Evolutionary conservation across 2,329 filamentous ascomycete genomes (phyloP), one percentile per base, ranked within the genome.

Genomic region (Boeremia exigua): DNA sequence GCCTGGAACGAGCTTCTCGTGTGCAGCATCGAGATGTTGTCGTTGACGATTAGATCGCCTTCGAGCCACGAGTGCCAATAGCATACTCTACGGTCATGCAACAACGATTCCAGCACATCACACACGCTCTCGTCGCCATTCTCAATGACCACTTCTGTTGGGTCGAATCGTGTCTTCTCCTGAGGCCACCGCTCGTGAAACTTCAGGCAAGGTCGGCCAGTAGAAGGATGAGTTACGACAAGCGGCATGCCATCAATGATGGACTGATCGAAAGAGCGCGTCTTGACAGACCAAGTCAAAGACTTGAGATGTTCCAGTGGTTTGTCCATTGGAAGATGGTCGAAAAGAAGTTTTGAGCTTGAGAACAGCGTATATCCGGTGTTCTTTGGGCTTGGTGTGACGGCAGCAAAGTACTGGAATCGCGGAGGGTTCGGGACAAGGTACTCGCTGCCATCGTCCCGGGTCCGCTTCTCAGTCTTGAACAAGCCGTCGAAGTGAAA

Each of bases 401-500:
- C 78, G 10, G 75, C 78, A 0, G 81, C 78, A 62, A 85, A 84
- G 32, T 82, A 76, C 40, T 86, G 83, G 54, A 84, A 85, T 0
- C 78, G 78, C 28, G 43, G 48, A 29, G 45, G 32, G 10, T 43
- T 42, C 1, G 77, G 69, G 1, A 60, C 56, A 0, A 60, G 40
- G 12, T 52, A 30, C n/a, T 54, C 40, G 45, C 39, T 61, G 6
- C 63, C 63, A 34, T 64, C 56, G 1, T 75, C 72, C 1, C 77
- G 70, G 0, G 53, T 67, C 17, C 75, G 65, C 47, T 79, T 81
- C 9, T 76, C 73, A 0, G 81, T 80, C 63, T 84, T 85, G 75
- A 86, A 86, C 32, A 85, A 67, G 0, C 83, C 84, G 43, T 86
- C 84, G 36, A 80, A 86, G 59, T 86, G 84, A 67, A 84, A 83